Base-by-base conservation (phyloP, 139 green algal genomes). In the Yamagishiella unicocca region DNA sequence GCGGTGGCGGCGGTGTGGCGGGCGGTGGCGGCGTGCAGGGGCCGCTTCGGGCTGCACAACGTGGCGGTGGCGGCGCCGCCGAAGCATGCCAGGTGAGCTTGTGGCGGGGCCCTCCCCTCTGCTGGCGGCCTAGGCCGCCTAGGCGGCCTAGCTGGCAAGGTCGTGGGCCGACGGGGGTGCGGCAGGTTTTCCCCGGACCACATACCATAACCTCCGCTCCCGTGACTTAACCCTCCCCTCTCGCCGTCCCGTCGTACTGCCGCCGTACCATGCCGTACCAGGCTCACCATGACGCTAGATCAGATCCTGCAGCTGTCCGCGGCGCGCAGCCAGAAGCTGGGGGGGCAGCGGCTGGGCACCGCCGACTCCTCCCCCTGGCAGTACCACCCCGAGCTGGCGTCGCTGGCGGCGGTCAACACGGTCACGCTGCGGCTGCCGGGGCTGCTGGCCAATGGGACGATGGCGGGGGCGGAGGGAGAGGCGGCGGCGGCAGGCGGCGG, bases 261-360 rank as follows among this genome's bases (percentile, higher is more conserved):
- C n/a, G n/a, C n/a, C n/a, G n/a, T n/a, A 27, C 64, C 33, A 21
- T 17, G 2, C 71, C 72, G 27, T 8, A 3, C 7, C 79, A 91
- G 88, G 66, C 82, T 91, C 4, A 87, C 74, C 74, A 91, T 91
- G 88, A 91, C 88, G 24, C 78, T 91, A 12, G 71, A 91, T 17
- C 88, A 91, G 88, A 91, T 91, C 46, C 72, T 89, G 66, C 88
- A 91, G 83, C 75, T 91, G 64, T 89, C 88, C 24, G 82, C 88
- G 4, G 83, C 71, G 22, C 74, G 88, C 38, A 81, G 50, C 38
- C 83, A 91, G 73, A 77, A 83, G 25, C 81, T 89, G 72, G 88
- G 88, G 45, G 88, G 88, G 9, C 88, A 91, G 66, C 64, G 76
- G 9, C 82, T 91, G 66, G 88, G 88, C 45, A 85, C 42, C 42